phyloP scores from a whole-genome alignment of 257 asterid species.

The Penstemon barbatus region DNA sequence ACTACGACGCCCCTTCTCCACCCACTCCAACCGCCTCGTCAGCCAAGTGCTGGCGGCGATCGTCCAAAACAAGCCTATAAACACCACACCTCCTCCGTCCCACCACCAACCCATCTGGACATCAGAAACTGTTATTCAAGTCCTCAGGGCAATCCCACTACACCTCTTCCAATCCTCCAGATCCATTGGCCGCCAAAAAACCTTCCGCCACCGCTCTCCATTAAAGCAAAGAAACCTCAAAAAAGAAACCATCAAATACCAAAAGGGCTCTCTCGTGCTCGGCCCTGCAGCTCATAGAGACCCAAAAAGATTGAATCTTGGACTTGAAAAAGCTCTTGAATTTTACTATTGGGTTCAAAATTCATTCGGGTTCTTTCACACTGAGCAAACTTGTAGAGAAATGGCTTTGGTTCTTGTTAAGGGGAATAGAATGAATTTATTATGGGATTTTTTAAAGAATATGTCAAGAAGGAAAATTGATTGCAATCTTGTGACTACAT shows the following conservation, averaged over 20 bases:
- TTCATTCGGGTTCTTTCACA: constrained; percentile 57
- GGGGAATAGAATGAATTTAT: constrained; percentile 60
- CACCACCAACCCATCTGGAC: constrained; percentile 48
- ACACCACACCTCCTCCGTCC: constrained; percentile 29
- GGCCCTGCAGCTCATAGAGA: constrained; percentile 90
- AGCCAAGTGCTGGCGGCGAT: constrained; percentile 62
- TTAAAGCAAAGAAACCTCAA: constrained; percentile 66
- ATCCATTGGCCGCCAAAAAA: constrained; percentile 78
- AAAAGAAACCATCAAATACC: constrained; percentile 46
- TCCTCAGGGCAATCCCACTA: constrained; percentile 69
- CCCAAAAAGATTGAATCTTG: constrained; percentile 55
- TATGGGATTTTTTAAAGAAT: constrained; percentile 78
- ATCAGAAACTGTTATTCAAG: constrained; percentile 56
- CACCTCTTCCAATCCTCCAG: constrained; percentile 69
- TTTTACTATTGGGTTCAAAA: constrained; percentile 82
- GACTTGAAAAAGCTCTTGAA: constrained; percentile 75
- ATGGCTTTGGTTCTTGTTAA: constrained; percentile 80
- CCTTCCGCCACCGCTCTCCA: constrained; percentile 78
- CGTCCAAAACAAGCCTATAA: constrained; percentile 63
- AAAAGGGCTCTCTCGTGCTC: constrained; percentile 55
- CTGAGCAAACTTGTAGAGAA: constrained; percentile 76
- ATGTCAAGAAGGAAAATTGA: constrained; percentile 59
- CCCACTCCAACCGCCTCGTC: constrained; percentile 35
- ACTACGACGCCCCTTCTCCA: constrained; percentile 44
- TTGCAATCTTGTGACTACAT: constrained; percentile 55